A percentile compares a stretch with the other conserved stretches of the same genome.
phyloP scores from a whole-genome alignment of 2,329 filamentous ascomycete species.

The Trichoderma guizhouense region DNA sequence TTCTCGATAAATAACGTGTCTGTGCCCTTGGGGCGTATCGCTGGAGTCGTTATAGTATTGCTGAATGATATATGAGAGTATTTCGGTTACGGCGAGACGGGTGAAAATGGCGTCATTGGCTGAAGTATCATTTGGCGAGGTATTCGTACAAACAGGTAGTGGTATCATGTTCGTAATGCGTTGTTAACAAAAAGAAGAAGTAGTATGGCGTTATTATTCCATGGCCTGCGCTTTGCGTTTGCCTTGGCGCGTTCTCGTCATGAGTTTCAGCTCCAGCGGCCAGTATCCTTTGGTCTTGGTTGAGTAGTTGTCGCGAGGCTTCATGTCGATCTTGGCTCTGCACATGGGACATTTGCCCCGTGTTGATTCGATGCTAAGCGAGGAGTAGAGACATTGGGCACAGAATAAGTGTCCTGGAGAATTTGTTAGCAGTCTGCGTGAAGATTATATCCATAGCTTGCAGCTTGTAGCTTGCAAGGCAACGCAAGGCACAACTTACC shows the following conservation, averaged over 20 bases:
- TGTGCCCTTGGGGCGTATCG: neutral
- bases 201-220: slow-evolving; percentile 22
- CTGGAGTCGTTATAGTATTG: neutral
- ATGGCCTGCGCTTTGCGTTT: slow-evolving; percentile 36
- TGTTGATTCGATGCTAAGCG: slow-evolving; percentile 54
- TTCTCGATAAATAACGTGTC: neutral
- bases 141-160: neutral
- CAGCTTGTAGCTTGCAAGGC: neutral
- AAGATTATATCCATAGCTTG: neutral
- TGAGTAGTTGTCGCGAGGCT: slow-evolving; percentile 39
- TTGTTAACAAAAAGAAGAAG: neutral
- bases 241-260: slow-evolving; percentile 54
- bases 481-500: slow-evolving; percentile 44
- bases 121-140: too few relatives aligned
- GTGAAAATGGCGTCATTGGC: neutral
- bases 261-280: slow-evolving; percentile 60
- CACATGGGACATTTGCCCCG: slow-evolving; percentile 63
- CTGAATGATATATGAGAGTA: neutral
- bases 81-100: neutral
- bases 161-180: neutral
- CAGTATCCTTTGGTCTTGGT: slow-evolving; percentile 52
- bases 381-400: slow-evolving; percentile 58
- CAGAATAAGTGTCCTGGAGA: slow-evolving; percentile 61
- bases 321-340: slow-evolving; percentile 54
- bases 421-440: slow-evolving; percentile 20